Conservation (phyloP, 257 asterid genomes). For the Voacanga thouarsii region DNA sequence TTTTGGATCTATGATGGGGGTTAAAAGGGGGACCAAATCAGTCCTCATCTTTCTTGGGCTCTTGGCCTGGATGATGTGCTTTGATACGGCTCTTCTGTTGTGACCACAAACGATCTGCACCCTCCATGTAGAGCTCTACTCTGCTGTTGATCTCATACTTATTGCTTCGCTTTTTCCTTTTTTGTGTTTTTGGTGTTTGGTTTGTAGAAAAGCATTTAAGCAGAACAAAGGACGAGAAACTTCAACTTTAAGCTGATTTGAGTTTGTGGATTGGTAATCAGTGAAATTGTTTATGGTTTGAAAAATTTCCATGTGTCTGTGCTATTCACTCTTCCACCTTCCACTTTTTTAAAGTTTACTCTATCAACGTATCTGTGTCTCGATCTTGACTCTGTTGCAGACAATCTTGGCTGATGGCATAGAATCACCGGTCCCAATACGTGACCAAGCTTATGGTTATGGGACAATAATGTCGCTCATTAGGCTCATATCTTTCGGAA, state of each 20-base stretch:
- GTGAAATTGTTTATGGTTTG: neutral
- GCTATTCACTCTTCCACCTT: neutral
- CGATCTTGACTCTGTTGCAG: neutral
- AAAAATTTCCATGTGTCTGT: neutral
- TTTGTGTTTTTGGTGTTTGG: no score
- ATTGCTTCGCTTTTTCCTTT: no score
- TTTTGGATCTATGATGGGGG: neutral
- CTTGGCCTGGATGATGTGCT: neutral
- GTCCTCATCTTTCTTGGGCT: constrained; percentile 18
- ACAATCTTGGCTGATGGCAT: neutral
- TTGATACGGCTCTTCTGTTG: neutral
- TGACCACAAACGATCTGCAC: constrained; percentile 1
- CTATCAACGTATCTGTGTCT: neutral
- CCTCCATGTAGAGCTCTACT: neutral
- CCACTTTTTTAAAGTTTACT: neutral
- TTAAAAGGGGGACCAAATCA: constrained; percentile 30
- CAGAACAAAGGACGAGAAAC: neutral
- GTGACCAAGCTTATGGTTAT: neutral
- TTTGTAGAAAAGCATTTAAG: neutral
- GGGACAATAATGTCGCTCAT: neutral
- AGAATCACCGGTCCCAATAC: neutral
- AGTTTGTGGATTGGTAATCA: neutral
- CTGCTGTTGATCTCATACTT: no score
- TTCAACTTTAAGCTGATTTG: neutral
- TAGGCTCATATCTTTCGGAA: neutral